Conservation (phyloP, 805 yeast genomes). For the Candida pseudofarinosa region DNA sequence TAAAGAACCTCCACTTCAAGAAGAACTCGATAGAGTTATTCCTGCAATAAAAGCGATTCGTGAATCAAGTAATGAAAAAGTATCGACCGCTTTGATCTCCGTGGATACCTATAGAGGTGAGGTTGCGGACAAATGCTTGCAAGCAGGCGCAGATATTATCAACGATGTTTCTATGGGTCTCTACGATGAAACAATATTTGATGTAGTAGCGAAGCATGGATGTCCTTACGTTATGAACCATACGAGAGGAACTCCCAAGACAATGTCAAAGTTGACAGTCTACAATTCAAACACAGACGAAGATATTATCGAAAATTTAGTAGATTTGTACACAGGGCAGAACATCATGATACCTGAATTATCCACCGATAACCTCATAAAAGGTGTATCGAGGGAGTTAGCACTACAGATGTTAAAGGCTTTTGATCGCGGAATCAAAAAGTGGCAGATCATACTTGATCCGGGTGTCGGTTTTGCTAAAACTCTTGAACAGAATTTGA, state of each 20-base stretch:
- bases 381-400: conserved; percentile 65
- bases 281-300: conserved; percentile 44
- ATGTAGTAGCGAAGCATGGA: conserved; percentile 61
- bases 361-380: conserved; percentile 37
- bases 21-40: conserved; percentile 65
- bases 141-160: conserved; percentile 83
- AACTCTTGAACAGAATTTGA: conserved; percentile 62
- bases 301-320: conserved; percentile 33
- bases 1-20: conserved; percentile 52
- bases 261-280: conserved; percentile 59
- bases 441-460: conserved; percentile 91
- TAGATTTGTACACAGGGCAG: conserved; percentile 23
- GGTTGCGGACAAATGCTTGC: conserved; percentile 68
- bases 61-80: conserved; percentile 24
- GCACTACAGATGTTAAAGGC: conserved; percentile 54
- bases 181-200: conserved; percentile 62
- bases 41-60: conserved; percentile 68
- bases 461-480: conserved; percentile 99
- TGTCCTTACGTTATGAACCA: conserved; percentile 83
- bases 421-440: conserved; percentile 55
- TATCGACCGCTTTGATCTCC: conserved; percentile 54
- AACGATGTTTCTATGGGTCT: conserved; percentile 86
- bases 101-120: conserved; percentile 81
- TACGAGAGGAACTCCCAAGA: conserved; percentile 74
- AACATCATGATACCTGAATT: conserved; percentile 15